Conservation (phyloP, 352 stramenopile species). For the Chrysophaeum taylorii region DNA sequence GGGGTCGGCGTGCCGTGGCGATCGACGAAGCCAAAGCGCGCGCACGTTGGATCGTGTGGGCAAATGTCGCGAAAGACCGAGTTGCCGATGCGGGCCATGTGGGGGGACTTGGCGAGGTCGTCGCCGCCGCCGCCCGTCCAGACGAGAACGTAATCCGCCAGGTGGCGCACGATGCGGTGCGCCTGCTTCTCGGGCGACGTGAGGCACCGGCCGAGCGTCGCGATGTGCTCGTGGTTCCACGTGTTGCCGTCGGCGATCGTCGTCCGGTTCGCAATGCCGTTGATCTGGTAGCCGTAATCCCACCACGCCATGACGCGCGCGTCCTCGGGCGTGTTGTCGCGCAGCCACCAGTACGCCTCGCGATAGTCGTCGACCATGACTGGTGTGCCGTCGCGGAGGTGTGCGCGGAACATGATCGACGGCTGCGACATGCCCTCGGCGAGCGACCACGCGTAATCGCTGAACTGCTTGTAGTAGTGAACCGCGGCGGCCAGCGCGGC, state of each 20-base stretch:
- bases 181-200: constrained; percentile 49
- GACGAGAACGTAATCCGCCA: constrained; percentile 61
- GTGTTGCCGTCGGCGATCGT: constrained; percentile 67
- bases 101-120: constrained; percentile 58
- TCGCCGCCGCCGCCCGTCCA: constrained; percentile 60
- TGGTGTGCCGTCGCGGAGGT: constrained; percentile 36
- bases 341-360: constrained; percentile 78
- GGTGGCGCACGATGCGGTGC: constrained; percentile 52
- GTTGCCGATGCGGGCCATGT: constrained; percentile 42
- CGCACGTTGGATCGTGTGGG: constrained; percentile 53
- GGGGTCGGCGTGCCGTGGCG: constrained; percentile 43
- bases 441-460: constrained; percentile 42
- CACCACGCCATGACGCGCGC: constrained; percentile 58
- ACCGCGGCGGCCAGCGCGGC: constrained; percentile 8
- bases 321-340: constrained; percentile 62
- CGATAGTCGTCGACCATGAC: constrained; percentile 86
- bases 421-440: constrained; percentile 43
- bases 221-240: constrained; percentile 71
- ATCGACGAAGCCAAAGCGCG: constrained; percentile 54
- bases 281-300: constrained; percentile 73
- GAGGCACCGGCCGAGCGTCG: constrained; percentile 49
- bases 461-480: constrained; percentile 31
- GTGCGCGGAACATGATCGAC: constrained; percentile 56
- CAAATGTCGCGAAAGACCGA: constrained; percentile 45
- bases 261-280: constrained; percentile 60